Conservation (phyloP, 352 stramenopile species). For the Phytophthora lateralis region DNA sequence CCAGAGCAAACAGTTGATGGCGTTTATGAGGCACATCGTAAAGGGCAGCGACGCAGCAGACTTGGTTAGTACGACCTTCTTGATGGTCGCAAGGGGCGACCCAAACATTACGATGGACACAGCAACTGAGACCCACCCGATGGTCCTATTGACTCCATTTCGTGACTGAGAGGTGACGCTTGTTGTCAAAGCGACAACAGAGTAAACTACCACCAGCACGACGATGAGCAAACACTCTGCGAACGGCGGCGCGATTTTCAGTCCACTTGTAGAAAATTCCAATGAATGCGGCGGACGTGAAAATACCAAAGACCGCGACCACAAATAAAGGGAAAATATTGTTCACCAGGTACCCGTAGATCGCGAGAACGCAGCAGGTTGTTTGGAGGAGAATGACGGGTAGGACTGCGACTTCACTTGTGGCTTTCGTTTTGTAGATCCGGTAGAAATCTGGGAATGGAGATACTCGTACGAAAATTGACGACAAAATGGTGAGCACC, state of each 20-base stretch:
- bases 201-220: slow-evolving; percentile 39
- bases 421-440: slow-evolving; percentile 18
- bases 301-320: slow-evolving; percentile 30
- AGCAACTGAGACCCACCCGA: slow-evolving; percentile 23
- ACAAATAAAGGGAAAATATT: slow-evolving; percentile 43
- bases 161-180: slow-evolving; percentile 19
- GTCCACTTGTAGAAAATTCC: slow-evolving; percentile 42
- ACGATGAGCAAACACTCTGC: slow-evolving; percentile 39
- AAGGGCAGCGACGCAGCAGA: slow-evolving; percentile 42
- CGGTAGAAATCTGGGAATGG: slow-evolving; percentile 26
- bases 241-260: slow-evolving; percentile 24
- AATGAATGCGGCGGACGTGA: slow-evolving; percentile 37
- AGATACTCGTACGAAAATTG: slow-evolving; percentile 21
- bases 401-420: slow-evolving; percentile 20
- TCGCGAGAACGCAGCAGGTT: slow-evolving; percentile 24
- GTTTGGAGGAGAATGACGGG: slow-evolving; percentile 23
- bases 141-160: background rate
- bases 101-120: slow-evolving; percentile 40
- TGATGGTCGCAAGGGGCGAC: slow-evolving; percentile 43
- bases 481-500: slow-evolving; percentile 26
- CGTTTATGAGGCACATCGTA: slow-evolving; percentile 38
- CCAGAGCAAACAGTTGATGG: slow-evolving; percentile 45
- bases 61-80: slow-evolving; percentile 37
- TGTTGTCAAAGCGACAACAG: slow-evolving; percentile 30
- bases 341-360: slow-evolving; percentile 32